Evolutionary conservation across 2,329 filamentous ascomycete genomes (phyloP).

Genomic region (Alternaria novae-zelandiae): DNA sequence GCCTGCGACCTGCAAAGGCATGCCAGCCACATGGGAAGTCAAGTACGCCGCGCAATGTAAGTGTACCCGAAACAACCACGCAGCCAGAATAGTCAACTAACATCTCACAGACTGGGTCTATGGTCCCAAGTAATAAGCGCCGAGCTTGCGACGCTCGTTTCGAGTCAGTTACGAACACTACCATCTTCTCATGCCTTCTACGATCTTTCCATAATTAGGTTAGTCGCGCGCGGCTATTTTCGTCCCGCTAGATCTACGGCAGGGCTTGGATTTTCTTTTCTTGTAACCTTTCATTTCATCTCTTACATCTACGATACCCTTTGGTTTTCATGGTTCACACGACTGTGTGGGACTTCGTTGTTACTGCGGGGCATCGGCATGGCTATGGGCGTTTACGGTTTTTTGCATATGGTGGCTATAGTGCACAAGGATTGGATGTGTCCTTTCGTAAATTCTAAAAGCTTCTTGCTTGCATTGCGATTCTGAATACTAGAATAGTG

Average conservation of each 20-base stretch:
- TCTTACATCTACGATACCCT: slow-evolving; percentile 21
- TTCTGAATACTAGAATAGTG: neutral
- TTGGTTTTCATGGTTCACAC: neutral
- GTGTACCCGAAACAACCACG: neutral
- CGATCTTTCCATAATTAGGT: neutral
- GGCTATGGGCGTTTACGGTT: slow-evolving; percentile 1
- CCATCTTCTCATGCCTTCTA: slow-evolving; percentile 1
- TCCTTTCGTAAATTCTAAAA: neutral
- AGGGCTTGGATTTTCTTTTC: neutral
- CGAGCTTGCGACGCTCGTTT: slow-evolving; percentile 14
- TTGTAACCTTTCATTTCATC: neutral
- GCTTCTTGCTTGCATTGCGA: neutral
- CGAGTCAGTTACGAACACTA: slow-evolving; percentile 10
- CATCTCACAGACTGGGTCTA: slow-evolving; percentile 53
- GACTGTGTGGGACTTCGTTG: neutral
- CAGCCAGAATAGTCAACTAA: slow-evolving; percentile 5
- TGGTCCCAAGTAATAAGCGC: slow-evolving; percentile 36
- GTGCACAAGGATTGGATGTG: neutral
- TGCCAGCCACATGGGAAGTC: slow-evolving; percentile 44
- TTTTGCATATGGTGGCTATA: neutral
- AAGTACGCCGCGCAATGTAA: slow-evolving; percentile 52
- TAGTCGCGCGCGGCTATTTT: slow-evolving; percentile 6
- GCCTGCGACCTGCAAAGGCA: slow-evolving; percentile 48
- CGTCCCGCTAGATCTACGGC: neutral
- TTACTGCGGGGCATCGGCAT: neutral